Evolutionary conservation across 441 rosid species (phyloP), one percentile per base, ranked within the genome.

Genomic region (Adansonia gregorii): DNA sequence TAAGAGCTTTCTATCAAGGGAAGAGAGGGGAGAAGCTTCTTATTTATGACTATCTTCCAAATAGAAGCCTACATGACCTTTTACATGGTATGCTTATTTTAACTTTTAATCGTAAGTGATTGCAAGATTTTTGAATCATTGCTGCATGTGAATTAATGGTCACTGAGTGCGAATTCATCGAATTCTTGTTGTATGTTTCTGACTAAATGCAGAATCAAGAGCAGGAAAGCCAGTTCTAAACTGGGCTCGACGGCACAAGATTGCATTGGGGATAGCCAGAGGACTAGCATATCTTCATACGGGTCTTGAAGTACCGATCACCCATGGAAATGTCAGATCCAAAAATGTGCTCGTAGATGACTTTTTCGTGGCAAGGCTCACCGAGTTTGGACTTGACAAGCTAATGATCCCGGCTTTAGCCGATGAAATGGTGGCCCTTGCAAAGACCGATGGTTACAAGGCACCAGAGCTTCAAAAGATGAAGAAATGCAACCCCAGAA

Each of bases 1-100:
- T 95, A 79, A 90, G 97, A 88, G 99, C 99, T 76, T 95, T 92
- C 85, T 95, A 95, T 84, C 93, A 93, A 46, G 98, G 99, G 74
- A 95, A 89, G 80, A 88, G 97, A 87, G 98, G 99, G 74, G 99
- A 95, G 82, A 92, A 95, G 91, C 91, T 95, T 46, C 99, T 95
- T 51, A 92, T 93, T 60, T 95, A 93, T 83, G 99, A 95, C 76
- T 91, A 93, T 80, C 90, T 95, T 65, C 98, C 97, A 11, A 90
- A 86, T 74, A 86, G 90, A 81, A 88, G 83, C 79, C 90, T 95
- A 79, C 82, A 92, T 82, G 97, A 95, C 81, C 84, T 90, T 79
- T 85, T 95, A 79, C 97, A 93, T 68, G 98, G 99, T 95, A 93
- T 71, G 78, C 54, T 22, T 67, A 9, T 56, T 61, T 67, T 45